Evolutionary conservation across 768 basidiomycete genomes (phyloP), one percentile per base, ranked within the genome.

Genomic region (Serendipita sp.): DNA sequence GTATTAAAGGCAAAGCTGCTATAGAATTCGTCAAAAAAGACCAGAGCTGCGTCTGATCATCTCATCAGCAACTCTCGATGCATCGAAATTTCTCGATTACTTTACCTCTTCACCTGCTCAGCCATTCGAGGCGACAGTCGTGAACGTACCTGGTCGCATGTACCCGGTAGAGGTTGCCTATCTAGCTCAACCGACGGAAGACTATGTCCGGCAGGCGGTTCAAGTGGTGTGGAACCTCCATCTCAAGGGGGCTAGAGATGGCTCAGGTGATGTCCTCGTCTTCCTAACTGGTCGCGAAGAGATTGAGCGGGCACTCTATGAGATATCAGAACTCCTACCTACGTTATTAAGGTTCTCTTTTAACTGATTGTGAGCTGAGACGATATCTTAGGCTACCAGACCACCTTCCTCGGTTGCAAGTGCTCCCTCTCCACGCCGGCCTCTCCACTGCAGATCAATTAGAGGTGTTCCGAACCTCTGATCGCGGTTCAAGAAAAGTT

Each of bases 211-310:
- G 66, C 84, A 81, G 69, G 92, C 93, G 5, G 89, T 89, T 3
- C 83, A 90, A 71, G 83, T 88, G 1, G 84, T 88, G 13, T 89
- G 88, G 81, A 75, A 78, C 46, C 76, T 80, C 16, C 87, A 88
- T 70, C 84, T 95, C 30, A 85, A 89, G 80, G 94, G 92, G 66
- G 65, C 77, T 68, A 8, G 32, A 91, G 85, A 88, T 77, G 83
- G 81, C 4, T 73, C 80, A 4, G 96, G 96, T 0, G 96, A 99
- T 75, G 83, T 99, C 51, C 80, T 99, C 28, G 84, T 98, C 0
- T 99, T 99, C 71, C 72, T 99, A 64, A 95, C 96, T 0, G 96
- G 96, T 5, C 78, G 95, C 38, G 96, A 99, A 73, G 96, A 99
- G 71, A 99, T 99, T 56, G 93, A 98, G 45, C 79, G 83, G 47